A percentile compares a stretch with the other conserved stretches of the same genome.
These are phyloP conservation scores for Amylostereum areolatum DNA, from an alignment of 1,284 basidiomycete genomes.

Conservation along the genomic window DNA sequence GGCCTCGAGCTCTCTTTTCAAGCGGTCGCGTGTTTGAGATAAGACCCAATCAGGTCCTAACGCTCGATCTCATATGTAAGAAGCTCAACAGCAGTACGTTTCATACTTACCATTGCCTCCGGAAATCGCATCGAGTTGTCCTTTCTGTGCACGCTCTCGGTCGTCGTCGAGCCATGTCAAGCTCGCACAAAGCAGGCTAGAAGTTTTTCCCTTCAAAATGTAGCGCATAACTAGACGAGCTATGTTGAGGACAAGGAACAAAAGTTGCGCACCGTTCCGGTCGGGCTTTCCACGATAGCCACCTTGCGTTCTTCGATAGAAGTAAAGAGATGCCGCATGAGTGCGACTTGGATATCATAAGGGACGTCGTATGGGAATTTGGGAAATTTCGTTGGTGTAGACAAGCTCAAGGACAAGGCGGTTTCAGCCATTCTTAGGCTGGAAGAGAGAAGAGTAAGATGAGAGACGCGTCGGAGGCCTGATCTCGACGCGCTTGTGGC, in stretches of 20 bases:
- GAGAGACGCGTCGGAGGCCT: no score
- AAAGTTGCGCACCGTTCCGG: slow-evolving; percentile 60
- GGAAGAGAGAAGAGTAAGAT: no score
- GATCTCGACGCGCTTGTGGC: no score
- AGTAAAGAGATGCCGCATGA: slow-evolving; percentile 86
- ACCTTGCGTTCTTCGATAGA: slow-evolving; percentile 74
- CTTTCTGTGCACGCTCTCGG: slow-evolving; percentile 58
- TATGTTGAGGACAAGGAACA: background rate
- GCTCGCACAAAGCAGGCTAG: slow-evolving; percentile 78
- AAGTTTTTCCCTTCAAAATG: slow-evolving; percentile 65
- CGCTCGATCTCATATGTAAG: no score
- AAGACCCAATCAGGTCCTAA: slow-evolving; percentile 76
- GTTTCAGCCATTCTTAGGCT: background rate
- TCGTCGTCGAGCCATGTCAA: slow-evolving; percentile 79
- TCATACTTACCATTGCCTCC: slow-evolving; percentile 20
- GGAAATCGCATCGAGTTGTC: slow-evolving; percentile 41
- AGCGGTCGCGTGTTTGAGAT: slow-evolving; percentile 66
- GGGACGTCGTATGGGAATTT: slow-evolving; percentile 80
- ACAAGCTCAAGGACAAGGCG: slow-evolving; percentile 34
- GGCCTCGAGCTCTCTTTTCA: slow-evolving; percentile 56
- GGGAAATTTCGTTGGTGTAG: slow-evolving; percentile 61
- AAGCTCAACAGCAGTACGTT: background rate
- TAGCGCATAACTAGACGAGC: slow-evolving; percentile 5
- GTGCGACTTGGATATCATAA: slow-evolving; percentile 82
- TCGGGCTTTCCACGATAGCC: slow-evolving; percentile 82